Evolutionary conservation across 2,329 filamentous ascomycete genomes (phyloP).

Genomic region (Talaromyces sp.): DNA sequence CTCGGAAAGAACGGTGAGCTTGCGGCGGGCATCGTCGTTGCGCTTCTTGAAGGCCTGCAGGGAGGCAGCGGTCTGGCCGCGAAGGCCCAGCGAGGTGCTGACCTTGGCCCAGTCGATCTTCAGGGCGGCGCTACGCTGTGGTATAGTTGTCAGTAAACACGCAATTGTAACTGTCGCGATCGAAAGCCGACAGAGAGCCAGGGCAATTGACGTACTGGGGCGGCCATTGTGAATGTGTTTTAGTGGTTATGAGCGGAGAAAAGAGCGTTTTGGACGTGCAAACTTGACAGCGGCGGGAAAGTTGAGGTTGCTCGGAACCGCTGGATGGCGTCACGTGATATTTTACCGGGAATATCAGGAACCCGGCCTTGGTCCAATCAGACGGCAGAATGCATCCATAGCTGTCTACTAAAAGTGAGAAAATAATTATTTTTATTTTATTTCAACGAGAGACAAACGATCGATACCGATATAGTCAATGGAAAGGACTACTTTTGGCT

Average conservation of each 20-base stretch:
- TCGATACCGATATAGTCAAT: background rate
- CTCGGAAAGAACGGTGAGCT: slow-evolving; percentile 77
- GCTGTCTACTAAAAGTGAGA: too few relatives aligned
- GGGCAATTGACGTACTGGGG: slow-evolving; percentile 23
- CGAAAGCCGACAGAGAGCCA: background rate
- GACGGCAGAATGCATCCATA: background rate
- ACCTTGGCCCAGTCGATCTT: slow-evolving; percentile 99
- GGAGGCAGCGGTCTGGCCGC: slow-evolving; percentile 84
- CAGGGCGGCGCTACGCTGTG: slow-evolving; percentile 90
- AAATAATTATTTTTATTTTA: too few relatives aligned
- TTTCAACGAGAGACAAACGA: background rate
- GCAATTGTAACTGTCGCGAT: background rate
- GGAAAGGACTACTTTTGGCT: background rate
- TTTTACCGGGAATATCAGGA: slow-evolving; percentile 6
- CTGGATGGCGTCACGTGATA: slow-evolving; percentile 6
- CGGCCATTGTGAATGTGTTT: slow-evolving; percentile 18
- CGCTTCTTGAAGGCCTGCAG: slow-evolving; percentile 99
- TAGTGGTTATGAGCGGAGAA: slow-evolving; percentile 12
- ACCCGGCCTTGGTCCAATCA: background rate
- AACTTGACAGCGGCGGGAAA: slow-evolving; percentile 10
- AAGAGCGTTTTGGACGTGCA: slow-evolving; percentile 9
- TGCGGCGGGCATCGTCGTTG: slow-evolving; percentile 97
- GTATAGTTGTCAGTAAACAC: slow-evolving; percentile 17
- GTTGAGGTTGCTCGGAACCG: slow-evolving; percentile 4
- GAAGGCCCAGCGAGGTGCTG: slow-evolving; percentile 87